Conservation (phyloP, 495 filamentous ascomycete species). For the Haplographium delicatum region DNA sequence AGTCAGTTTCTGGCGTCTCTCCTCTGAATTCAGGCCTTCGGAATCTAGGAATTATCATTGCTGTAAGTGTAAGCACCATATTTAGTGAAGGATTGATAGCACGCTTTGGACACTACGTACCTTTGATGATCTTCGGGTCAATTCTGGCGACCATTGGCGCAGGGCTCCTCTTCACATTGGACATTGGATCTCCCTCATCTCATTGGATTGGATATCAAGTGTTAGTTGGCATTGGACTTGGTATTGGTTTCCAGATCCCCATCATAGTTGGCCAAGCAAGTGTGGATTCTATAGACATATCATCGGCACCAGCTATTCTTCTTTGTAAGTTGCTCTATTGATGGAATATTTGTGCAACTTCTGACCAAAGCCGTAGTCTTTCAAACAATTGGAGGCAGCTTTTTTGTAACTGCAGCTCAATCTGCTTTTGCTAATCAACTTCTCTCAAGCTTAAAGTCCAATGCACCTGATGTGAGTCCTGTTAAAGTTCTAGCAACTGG, state of each 20-base stretch:
- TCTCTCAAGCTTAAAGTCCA: slow-evolving; percentile 30
- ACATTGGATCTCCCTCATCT: not conserved
- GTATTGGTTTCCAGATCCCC: not conserved
- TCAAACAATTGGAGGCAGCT: slow-evolving; percentile 47
- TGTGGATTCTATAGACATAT: not conserved
- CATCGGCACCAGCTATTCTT: slow-evolving; percentile 9
- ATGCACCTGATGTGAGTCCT: slow-evolving; percentile 1
- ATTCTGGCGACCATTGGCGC: slow-evolving; percentile 23
- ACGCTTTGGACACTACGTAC: slow-evolving; percentile 26
- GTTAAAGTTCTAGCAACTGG: slow-evolving; percentile 36
- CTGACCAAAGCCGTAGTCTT: not conserved
- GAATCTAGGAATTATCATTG: slow-evolving; percentile 45
- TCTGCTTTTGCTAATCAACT: slow-evolving; percentile 55
- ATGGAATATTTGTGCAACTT: slow-evolving; percentile 40
- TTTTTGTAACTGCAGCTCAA: slow-evolving; percentile 57
- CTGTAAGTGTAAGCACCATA: slow-evolving; percentile 26
- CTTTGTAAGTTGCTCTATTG: slow-evolving; percentile 22
- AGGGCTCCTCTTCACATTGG: slow-evolving; percentile 24
- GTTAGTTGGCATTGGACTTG: not conserved
- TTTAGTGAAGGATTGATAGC: slow-evolving; percentile 25
- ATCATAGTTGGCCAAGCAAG: slow-evolving; percentile 6
- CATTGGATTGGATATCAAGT: slow-evolving; percentile 33
- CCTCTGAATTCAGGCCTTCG: slow-evolving; percentile 45
- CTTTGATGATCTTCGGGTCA: slow-evolving; percentile 25
- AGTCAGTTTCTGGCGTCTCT: slow-evolving; percentile 36